Evolutionary conservation across 1,284 basidiomycete species (phyloP).

Genomic region (Ceratobasidium papillatum): DNA sequence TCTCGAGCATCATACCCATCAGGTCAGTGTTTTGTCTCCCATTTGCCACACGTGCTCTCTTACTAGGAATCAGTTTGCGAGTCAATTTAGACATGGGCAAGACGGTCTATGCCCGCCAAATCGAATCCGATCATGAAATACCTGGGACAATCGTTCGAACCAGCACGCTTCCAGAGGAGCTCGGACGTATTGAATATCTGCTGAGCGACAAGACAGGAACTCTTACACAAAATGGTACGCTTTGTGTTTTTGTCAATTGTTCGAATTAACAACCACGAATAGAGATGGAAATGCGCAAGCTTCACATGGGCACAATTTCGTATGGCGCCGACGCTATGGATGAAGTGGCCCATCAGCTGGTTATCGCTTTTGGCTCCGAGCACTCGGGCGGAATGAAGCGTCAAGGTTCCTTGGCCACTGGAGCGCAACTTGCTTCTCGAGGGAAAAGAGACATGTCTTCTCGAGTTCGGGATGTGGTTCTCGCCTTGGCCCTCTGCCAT

Average conservation of each 20-base stretch:
- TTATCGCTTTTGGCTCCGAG: constrained; percentile 74
- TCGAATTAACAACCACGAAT: constrained; percentile 19
- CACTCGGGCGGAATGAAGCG: constrained; percentile 39
- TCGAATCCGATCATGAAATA: constrained; percentile 93
- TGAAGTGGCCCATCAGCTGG: constrained; percentile 90
- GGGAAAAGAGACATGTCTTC: constrained; percentile 95
- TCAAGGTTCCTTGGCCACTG: constrained; percentile 64
- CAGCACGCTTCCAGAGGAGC: constrained; percentile 95
- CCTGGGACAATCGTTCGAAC: constrained; percentile 96
- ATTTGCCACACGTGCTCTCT: background rate
- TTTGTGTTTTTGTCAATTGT: background rate
- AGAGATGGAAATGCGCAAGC: constrained; percentile 99
- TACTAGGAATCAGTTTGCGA: constrained; percentile 70
- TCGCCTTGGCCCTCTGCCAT: constrained; percentile 94
- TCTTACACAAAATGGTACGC: constrained; percentile 91
- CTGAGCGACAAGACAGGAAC: constrained; percentile 98
- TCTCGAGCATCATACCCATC: constrained; percentile 99
- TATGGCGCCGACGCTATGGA: constrained; percentile 98
- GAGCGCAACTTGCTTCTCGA: constrained; percentile 79
- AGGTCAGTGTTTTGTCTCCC: constrained; percentile 64
- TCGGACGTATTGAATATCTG: constrained; percentile 95
- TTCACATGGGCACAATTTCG: constrained; percentile 98
- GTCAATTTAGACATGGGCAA: constrained; percentile 99
- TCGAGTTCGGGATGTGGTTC: constrained; percentile 91
- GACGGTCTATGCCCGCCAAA: constrained; percentile 95